These are phyloP conservation scores for Talaromyces verruculosus DNA, from an alignment of 2,329 filamentous ascomycete species.

Conservation along the genomic window DNA sequence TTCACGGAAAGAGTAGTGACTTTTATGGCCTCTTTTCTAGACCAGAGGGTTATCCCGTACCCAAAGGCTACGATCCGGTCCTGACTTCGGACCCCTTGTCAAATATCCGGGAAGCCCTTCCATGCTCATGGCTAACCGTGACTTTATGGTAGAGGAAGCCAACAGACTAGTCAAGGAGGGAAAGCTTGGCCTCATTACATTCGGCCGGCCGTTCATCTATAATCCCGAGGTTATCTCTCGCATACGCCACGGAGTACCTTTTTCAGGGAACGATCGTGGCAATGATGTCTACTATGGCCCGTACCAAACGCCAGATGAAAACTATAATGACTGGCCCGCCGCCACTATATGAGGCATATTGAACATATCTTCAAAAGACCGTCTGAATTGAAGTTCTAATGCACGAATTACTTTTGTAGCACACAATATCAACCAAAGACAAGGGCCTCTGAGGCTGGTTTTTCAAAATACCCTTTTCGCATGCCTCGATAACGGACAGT, in stretches of 20 bases:
- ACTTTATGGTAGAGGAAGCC: constrained; percentile 29
- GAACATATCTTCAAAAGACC: not conserved
- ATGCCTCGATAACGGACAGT: no score
- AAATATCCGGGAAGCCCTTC: constrained; percentile 31
- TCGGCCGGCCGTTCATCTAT: not conserved
- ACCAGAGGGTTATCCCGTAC: not conserved
- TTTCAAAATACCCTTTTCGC: no score
- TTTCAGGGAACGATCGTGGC: constrained; percentile 27
- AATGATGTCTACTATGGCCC: constrained; percentile 29
- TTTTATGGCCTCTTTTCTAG: not conserved
- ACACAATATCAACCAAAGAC: not conserved
- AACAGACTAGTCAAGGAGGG: constrained; percentile 21
- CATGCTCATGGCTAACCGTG: constrained; percentile 30
- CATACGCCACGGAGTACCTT: not conserved
- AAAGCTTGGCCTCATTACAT: not conserved
- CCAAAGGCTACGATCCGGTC: constrained; percentile 9
- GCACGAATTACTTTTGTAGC: not conserved
- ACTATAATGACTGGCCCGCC: constrained; percentile 27
- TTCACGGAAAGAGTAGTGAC: not conserved
- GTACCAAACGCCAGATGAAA: constrained; percentile 25
- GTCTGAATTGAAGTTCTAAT: not conserved
- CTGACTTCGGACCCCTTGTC: constrained; percentile 28
- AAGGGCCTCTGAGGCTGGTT: not conserved
- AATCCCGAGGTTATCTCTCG: not conserved
- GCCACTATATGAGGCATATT: not conserved